A percentile compares a stretch with the other conserved stretches of the same genome.
Evolutionary conservation across 176 grass and related monocot genomes (phyloP).

Genomic region (Carex parvula): DNA sequence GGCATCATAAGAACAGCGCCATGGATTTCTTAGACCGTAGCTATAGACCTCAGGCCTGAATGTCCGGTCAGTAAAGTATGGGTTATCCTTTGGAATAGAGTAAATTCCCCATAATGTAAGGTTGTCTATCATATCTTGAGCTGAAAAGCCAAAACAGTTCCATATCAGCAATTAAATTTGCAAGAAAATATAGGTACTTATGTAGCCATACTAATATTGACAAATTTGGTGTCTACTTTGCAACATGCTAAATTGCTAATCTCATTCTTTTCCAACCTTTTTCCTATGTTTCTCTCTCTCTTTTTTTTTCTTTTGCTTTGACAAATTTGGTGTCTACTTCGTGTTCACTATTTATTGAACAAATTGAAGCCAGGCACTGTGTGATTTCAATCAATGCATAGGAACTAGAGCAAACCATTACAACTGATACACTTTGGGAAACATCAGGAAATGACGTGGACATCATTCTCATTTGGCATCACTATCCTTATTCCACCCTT

Average conservation of each 20-base stretch:
- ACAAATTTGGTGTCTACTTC: not conserved
- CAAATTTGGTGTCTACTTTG: not conserved
- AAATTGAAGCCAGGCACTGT: not conserved
- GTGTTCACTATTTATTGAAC: not conserved
- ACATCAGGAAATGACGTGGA: not conserved
- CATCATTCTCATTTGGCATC: not conserved
- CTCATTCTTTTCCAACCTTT: not conserved
- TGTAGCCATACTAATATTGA: not conserved
- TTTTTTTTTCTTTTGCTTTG: not conserved
- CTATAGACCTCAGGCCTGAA: conserved; percentile 77
- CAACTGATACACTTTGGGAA: not conserved
- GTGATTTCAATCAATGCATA: not conserved
- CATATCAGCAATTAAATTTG: not conserved
- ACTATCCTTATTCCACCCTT: not conserved
- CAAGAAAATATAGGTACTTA: not conserved
- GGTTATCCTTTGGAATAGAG: conserved; percentile 74
- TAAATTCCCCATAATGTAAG: conserved; percentile 69
- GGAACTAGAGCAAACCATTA: not conserved
- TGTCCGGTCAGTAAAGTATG: conserved; percentile 33
- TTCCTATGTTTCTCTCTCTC: not conserved
- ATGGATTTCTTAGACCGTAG: conserved; percentile 69
- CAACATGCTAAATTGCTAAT: not conserved
- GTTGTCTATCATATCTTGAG: conserved; percentile 26
- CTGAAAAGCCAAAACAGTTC: not conserved
- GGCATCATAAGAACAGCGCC: conserved; percentile 84